Evolutionary conservation across 495 filamentous ascomycete species (phyloP).

Genomic region (Hypoxylon trugodes): DNA sequence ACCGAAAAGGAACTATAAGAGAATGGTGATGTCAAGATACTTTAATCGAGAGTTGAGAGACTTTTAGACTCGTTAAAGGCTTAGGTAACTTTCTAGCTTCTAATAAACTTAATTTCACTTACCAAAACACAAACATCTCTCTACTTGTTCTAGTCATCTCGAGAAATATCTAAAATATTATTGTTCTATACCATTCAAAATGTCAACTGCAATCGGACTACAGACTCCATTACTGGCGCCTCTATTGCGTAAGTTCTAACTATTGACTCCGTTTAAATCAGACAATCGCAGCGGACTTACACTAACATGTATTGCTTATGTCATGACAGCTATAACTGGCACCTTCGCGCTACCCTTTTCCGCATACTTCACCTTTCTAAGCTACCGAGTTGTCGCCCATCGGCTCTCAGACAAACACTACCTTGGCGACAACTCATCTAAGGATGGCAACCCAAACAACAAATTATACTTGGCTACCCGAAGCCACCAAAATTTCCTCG

Average conservation of each 20-base stretch:
- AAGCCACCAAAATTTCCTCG: slow-evolving; percentile 53
- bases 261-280: background rate
- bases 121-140: background rate
- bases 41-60: background rate
- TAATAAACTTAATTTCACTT: background rate
- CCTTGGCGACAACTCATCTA: slow-evolving; percentile 44
- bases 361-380: slow-evolving; percentile 53
- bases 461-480: slow-evolving; percentile 46
- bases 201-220: slow-evolving; percentile 21
- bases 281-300: background rate
- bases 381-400: slow-evolving; percentile 50
- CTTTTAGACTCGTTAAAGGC: background rate
- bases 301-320: background rate
- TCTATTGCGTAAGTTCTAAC: slow-evolving; percentile 29
- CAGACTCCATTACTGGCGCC: slow-evolving; percentile 21
- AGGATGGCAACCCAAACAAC: slow-evolving; percentile 26
- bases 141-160: background rate
- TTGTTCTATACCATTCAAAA: background rate
- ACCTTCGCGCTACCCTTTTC: slow-evolving; percentile 56
- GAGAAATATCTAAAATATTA: background rate
- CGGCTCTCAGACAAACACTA: slow-evolving; percentile 46
- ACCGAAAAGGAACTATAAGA: background rate
- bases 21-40: slow-evolving; percentile 11
- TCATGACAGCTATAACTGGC: slow-evolving; percentile 51
- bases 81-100: background rate